A percentile compares a stretch with the other conserved stretches of the same genome.
Conservation (phyloP, 495 filamentous ascomycete species). For the Mytilinidion resinicola region DNA sequence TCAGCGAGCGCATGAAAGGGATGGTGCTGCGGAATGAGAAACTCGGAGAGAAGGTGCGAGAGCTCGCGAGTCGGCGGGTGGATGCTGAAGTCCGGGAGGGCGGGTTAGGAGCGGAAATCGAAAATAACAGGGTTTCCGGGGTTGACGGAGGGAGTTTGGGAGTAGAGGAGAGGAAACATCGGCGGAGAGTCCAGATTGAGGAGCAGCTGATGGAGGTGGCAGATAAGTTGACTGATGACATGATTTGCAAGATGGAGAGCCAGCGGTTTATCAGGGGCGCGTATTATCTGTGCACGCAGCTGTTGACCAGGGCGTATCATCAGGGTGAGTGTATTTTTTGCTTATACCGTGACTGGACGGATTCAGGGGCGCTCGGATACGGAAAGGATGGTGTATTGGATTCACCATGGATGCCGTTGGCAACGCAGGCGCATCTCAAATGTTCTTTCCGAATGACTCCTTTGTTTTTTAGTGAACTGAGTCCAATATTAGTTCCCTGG, state of each 20-base stretch:
- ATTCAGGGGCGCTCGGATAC: too few relatives aligned
- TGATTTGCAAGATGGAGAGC: slow-evolving; percentile 99
- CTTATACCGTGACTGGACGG: too few relatives aligned
- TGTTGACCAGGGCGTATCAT: slow-evolving; percentile 88
- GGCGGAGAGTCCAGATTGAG: slow-evolving; percentile 55
- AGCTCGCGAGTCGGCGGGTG: slow-evolving; percentile 69
- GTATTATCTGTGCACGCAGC: slow-evolving; percentile 82
- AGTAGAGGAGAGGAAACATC: slow-evolving; percentile 41
- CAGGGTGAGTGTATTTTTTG: slow-evolving; percentile 53
- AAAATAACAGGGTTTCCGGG: not conserved
- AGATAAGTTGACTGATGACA: slow-evolving; percentile 77
- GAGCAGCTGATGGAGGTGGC: slow-evolving; percentile 66
- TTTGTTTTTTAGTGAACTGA: not conserved
- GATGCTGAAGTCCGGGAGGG: slow-evolving; percentile 70
- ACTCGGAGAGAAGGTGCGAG: slow-evolving; percentile 63
- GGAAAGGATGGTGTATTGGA: too few relatives aligned
- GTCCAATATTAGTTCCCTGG: not conserved
- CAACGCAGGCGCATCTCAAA: too few relatives aligned
- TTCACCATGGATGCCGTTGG: too few relatives aligned
- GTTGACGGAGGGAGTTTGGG: slow-evolving; percentile 7
- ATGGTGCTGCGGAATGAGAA: slow-evolving; percentile 67
- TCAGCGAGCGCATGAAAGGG: slow-evolving; percentile 80
- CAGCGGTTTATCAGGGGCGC: slow-evolving; percentile 86
- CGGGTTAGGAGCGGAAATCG: slow-evolving; percentile 45
- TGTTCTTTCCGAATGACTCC: too few relatives aligned